Conservation (phyloP, 2,329 filamentous ascomycete genomes). For the Colletotrichum kahawae region DNA sequence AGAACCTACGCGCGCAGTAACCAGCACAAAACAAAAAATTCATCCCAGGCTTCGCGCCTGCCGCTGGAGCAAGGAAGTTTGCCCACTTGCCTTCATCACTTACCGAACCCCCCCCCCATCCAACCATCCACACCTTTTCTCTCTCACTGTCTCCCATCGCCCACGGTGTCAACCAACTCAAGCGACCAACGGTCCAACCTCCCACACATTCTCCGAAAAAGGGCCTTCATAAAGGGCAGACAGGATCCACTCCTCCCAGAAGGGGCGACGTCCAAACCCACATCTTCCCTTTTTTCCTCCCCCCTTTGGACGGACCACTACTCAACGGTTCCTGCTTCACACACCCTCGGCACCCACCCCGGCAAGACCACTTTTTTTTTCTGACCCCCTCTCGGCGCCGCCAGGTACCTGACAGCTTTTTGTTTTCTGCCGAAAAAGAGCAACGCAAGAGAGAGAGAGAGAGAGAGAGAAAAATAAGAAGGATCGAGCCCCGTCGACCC, state of each 20-base stretch:
- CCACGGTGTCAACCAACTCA: constrained; percentile 3
- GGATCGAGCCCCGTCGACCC: constrained; percentile 24
- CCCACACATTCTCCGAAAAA: constrained; percentile 23
- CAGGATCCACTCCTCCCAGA: constrained; percentile 21
- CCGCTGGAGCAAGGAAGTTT: neutral
- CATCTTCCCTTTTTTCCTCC: constrained; percentile 21
- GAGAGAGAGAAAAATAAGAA: constrained; percentile 20
- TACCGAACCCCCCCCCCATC: neutral
- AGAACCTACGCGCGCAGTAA: neutral
- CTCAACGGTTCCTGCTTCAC: constrained; percentile 21
- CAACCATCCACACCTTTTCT: neutral
- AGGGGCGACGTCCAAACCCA: constrained; percentile 22
- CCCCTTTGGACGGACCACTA: constrained; percentile 18
- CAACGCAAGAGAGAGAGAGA: neutral
- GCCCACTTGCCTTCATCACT: constrained; percentile 10
- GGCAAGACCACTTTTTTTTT: constrained; percentile 14
- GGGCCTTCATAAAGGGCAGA: constrained; percentile 19
- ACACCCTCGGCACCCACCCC: constrained; percentile 20
- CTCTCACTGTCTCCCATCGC: neutral
- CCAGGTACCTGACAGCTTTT: constrained; percentile 20
- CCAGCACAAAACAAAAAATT: neutral
- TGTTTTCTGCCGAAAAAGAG: constrained; percentile 13
- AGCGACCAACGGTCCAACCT: constrained; percentile 19
- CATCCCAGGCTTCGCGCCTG: neutral
- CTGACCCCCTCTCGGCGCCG: constrained; percentile 8